Percentiles rank a stretch among this genome's conserved stretches.
Conservation (phyloP, 2,329 filamentous ascomycete genomes). For the Aureobasidium lini region DNA sequence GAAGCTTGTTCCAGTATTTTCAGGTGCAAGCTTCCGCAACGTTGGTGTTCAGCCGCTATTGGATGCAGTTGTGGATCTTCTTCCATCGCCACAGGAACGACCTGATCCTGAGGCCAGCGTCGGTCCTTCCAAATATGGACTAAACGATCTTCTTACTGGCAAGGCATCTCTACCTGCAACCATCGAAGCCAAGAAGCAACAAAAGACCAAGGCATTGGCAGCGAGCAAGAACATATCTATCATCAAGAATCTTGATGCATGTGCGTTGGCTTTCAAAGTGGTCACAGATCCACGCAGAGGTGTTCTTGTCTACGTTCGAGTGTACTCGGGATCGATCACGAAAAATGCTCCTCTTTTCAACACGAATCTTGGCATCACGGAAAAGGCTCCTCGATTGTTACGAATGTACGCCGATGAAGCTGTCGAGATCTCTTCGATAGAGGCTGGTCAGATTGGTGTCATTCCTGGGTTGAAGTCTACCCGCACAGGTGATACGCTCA, state of each 20-base stretch:
- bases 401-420: conserved; percentile 87
- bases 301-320: conserved; percentile 82
- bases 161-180: conserved; percentile 21
- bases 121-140: conserved; percentile 46
- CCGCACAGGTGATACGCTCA: conserved; percentile 87
- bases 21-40: conserved; percentile 86
- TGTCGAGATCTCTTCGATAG: conserved; percentile 72
- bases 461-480: conserved; percentile 83
- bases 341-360: conserved; percentile 76
- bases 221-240: conserved; percentile 23
- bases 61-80: conserved; percentile 78
- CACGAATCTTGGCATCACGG: conserved; percentile 70
- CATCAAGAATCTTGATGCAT: conserved; percentile 58
- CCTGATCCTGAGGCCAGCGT: conserved; percentile 72
- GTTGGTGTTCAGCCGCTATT: conserved; percentile 89
- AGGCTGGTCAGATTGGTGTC: conserved; percentile 86
- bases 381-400: conserved; percentile 71
- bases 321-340: conserved; percentile 76
- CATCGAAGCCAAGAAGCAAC: conserved; percentile 15
- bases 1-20: conserved; percentile 75
- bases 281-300: conserved; percentile 81
- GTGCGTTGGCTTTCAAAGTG: conserved; percentile 81
- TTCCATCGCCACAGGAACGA: conserved; percentile 74
- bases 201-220: conserved; percentile 15
- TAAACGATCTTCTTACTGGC: conserved; percentile 40